Percentiles rank a stretch among this genome's conserved stretches.
Conservation (phyloP, 2,329 filamentous ascomycete species). For the Mycosphaerella sp. region DNA sequence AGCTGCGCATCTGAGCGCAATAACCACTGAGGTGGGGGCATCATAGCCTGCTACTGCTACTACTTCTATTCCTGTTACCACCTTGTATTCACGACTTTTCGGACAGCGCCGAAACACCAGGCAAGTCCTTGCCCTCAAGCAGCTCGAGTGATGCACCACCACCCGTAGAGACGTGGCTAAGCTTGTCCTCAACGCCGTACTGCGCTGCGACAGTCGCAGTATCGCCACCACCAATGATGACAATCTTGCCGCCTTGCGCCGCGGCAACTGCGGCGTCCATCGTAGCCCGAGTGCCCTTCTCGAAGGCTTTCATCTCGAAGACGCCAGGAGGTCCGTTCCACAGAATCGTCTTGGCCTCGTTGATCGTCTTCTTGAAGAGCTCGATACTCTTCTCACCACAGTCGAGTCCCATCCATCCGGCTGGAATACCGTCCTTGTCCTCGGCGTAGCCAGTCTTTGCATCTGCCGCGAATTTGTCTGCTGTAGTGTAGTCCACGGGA, state of each 20-base stretch:
- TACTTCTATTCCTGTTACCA: not conserved
- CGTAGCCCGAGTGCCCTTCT: constrained; percentile 83
- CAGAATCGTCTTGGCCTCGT: constrained; percentile 87
- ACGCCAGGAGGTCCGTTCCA: constrained; percentile 98
- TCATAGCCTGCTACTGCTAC: constrained; percentile 12
- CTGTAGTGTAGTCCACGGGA: constrained; percentile 90
- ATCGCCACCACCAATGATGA: constrained; percentile 98
- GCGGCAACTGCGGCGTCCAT: constrained; percentile 82
- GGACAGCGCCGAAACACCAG: constrained; percentile 86
- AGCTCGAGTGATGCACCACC: constrained; percentile 93
- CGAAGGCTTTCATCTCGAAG: constrained; percentile 95
- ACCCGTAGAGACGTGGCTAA: constrained; percentile 96
- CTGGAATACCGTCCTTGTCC: constrained; percentile 82
- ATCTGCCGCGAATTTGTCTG: constrained; percentile 86
- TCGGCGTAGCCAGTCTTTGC: constrained; percentile 75
- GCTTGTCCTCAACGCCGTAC: constrained; percentile 91
- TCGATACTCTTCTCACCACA: constrained; percentile 82
- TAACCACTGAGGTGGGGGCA: not conserved
- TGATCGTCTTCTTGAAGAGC: constrained; percentile 82
- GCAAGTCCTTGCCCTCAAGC: constrained; percentile 95
- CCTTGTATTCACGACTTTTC: constrained; percentile 23
- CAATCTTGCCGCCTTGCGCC: constrained; percentile 78
- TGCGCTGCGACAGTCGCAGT: constrained; percentile 97
- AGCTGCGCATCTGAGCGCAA: not conserved
- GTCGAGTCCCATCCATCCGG: constrained; percentile 98